Percentiles rank a stretch among this genome's conserved stretches.
phyloP scores from a whole-genome alignment of 169 alveolate species.

The Sarcocystis neurona region DNA sequence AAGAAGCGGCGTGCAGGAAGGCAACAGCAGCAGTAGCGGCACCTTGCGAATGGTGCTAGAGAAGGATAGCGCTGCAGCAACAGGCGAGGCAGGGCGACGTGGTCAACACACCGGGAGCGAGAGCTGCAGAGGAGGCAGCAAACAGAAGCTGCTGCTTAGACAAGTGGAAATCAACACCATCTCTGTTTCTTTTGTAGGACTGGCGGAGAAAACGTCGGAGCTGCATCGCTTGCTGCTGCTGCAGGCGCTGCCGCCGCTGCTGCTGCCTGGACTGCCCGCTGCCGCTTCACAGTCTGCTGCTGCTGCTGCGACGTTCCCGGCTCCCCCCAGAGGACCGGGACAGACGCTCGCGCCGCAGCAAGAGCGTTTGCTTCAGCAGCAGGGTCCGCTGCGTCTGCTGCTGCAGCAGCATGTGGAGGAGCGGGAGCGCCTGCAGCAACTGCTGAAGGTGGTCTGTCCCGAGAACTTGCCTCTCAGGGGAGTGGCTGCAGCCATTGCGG shows the following conservation, averaged over 20 bases:
- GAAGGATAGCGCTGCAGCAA: background rate
- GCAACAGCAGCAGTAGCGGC: background rate
- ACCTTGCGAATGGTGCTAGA: background rate
- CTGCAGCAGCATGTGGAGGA: background rate
- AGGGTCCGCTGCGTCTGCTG: background rate
- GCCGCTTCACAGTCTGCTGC: background rate
- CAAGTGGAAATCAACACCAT: slow-evolving; percentile 67
- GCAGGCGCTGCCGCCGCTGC: background rate
- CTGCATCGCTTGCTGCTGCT: slow-evolving; percentile 37
- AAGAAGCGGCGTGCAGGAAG: background rate
- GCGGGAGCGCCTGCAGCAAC: background rate
- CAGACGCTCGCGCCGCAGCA: too few relatives aligned
- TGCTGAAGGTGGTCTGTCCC: background rate
- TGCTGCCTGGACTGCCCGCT: background rate
- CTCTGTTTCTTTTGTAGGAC: slow-evolving; percentile 55
- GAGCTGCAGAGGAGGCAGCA: slow-evolving; percentile 17
- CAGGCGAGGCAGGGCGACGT: background rate
- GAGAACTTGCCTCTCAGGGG: background rate
- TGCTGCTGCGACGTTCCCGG: too few relatives aligned
- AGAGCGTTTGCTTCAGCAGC: too few relatives aligned
- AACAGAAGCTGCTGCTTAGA: background rate
- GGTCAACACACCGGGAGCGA: background rate
- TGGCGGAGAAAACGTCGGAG: slow-evolving; percentile 16
- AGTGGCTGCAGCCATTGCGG: slow-evolving; percentile 8
- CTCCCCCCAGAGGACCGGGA: too few relatives aligned